Conservation (phyloP, 345 rosid genomes). For the Lagerstroemia speciosa region DNA sequence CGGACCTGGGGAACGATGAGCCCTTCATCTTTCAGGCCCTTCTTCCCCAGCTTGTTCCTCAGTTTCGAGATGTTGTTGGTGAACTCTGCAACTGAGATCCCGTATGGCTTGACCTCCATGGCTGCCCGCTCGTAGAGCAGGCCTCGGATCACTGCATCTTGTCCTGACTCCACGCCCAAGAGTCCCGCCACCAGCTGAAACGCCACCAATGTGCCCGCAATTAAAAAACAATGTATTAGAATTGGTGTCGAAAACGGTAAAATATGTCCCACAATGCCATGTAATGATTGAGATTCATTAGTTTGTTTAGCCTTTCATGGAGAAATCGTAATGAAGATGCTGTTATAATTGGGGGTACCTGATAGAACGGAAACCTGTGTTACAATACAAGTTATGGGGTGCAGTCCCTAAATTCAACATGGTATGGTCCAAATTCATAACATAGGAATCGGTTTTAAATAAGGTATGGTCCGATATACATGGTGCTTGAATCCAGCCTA, state of each 20-base stretch:
- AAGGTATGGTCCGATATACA: no score
- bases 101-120: conserved; percentile 30
- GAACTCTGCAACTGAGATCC: conserved; percentile 35
- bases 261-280: no score
- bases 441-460: no score
- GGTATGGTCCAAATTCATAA: no score
- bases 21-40: conserved; percentile 53
- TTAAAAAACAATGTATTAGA: not conserved
- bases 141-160: conserved; percentile 65
- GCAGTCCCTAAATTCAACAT: no score
- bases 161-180: conserved; percentile 72
- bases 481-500: no score
- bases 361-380: no score
- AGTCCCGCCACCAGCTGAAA: conserved; percentile 70
- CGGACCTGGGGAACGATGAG: conserved; percentile 16
- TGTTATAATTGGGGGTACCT: no score
- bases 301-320: no score
- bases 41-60: conserved; percentile 30
- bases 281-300: no score
- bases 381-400: no score
- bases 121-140: conserved; percentile 34
- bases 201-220: not conserved
- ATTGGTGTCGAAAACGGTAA: not conserved
- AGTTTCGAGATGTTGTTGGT: conserved; percentile 24
- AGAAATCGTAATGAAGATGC: no score